phyloP scores from a whole-genome alignment of 139 green algal genomes.

The Eudorina sp. region DNA sequence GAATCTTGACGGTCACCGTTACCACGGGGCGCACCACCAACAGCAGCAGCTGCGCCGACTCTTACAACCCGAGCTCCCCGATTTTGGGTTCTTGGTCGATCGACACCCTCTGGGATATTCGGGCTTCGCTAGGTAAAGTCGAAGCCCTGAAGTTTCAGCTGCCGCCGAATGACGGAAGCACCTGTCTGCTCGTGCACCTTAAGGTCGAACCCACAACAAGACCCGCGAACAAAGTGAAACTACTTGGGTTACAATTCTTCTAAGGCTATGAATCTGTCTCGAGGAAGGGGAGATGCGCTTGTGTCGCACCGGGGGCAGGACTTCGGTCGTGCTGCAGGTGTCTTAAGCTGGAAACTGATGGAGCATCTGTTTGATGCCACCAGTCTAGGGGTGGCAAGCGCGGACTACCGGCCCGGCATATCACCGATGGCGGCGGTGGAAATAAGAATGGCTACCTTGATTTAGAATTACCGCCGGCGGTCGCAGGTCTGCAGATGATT shows the following conservation, averaged over 20 bases:
- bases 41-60: neutral
- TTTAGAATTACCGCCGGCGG: no score
- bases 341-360: no score
- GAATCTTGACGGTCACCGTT: neutral
- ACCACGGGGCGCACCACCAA: neutral
- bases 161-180: neutral
- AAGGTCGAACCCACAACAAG: neutral
- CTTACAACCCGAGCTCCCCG: neutral
- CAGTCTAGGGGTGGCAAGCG: no score
- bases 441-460: no score
- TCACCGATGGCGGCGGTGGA: no score
- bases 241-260: neutral
- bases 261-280: no score
- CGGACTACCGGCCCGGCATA: no score
- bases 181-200: neutral
- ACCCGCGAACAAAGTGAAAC: neutral
- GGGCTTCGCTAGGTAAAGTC: neutral
- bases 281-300: no score
- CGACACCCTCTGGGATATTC: neutral
- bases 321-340: no score
- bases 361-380: no score
- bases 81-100: neutral
- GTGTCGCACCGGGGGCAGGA: no score
- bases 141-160: neutral
- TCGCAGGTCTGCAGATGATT: no score